Conservation (phyloP, 164 flowering plant species). For the Vitis vinifera region DNA sequence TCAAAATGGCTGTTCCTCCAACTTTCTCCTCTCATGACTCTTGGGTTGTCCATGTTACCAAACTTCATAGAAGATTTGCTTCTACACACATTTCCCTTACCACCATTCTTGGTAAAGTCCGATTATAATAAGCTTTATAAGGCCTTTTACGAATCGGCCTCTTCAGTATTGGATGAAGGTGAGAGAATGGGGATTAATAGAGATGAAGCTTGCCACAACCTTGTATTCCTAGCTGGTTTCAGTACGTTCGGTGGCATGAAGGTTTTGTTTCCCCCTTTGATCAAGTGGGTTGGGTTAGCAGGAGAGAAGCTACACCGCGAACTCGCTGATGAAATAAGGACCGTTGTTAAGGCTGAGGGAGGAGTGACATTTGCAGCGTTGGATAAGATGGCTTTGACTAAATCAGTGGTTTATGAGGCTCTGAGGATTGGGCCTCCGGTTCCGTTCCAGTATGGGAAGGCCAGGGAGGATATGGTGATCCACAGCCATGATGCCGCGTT, state of each 20-base stretch:
- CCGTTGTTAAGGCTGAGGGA: constrained; percentile 21
- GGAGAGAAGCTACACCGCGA: constrained; percentile 29
- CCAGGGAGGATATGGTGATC: constrained; percentile 32
- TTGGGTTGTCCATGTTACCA: constrained; percentile 21
- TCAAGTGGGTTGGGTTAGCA: constrained; percentile 28
- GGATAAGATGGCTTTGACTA: constrained; percentile 29
- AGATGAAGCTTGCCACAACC: constrained; percentile 36
- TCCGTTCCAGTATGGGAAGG: constrained; percentile 35
- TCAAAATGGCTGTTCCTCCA: constrained; percentile 28
- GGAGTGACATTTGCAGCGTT: constrained; percentile 23
- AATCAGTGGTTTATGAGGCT: constrained; percentile 29
- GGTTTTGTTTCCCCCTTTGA: constrained; percentile 24
- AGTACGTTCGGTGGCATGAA: constrained; percentile 35
- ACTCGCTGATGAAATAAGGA: constrained; percentile 27
- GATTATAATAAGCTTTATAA: constrained; percentile 25
- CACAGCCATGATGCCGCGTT: constrained; percentile 32
- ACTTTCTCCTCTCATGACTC: constrained; percentile 21
- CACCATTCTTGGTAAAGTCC: constrained; percentile 19
- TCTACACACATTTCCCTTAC: constrained; percentile 30
- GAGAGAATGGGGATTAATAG: constrained; percentile 27
- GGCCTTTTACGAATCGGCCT: constrained; percentile 10
- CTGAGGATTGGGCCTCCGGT: constrained; percentile 42
- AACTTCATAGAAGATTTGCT: constrained; percentile 23
- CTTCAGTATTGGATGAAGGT: constrained; percentile 23
- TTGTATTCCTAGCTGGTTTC: constrained; percentile 29